phyloP scores from a whole-genome alignment of 2,329 filamentous ascomycete species.

The Diplodia seriata region DNA sequence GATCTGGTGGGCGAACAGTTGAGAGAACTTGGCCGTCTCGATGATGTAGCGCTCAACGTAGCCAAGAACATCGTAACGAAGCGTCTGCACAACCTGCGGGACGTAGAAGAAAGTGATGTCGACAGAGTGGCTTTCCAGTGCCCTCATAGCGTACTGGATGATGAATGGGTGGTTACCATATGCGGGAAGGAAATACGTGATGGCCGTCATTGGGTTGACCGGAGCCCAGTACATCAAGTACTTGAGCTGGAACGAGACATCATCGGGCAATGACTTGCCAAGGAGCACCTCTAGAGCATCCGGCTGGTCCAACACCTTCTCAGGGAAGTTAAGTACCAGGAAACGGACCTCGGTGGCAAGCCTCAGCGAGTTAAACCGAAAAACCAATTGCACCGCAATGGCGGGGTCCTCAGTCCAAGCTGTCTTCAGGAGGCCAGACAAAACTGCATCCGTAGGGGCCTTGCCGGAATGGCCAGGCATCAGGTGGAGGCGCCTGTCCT shows the following conservation, averaged over 20 bases:
- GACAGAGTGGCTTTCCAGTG: conserved; percentile 91
- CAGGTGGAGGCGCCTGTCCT: conserved; percentile 63
- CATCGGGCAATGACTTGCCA: conserved; percentile 74
- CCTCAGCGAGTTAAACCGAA: conserved; percentile 77
- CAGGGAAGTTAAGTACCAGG: conserved; percentile 81
- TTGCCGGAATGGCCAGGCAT: conserved; percentile 54
- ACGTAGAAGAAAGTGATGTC: conserved; percentile 99
- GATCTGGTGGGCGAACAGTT: conserved; percentile 97
- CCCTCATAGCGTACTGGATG: conserved; percentile 95
- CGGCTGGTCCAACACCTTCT: conserved; percentile 80
- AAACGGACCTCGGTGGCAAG: conserved; percentile 78
- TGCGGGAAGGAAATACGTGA: conserved; percentile 89
- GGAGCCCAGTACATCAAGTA: conserved; percentile 93
- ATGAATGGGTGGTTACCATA: conserved; percentile 93
- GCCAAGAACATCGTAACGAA: conserved; percentile 90
- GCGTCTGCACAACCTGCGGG: conserved; percentile 93
- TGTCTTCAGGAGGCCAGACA: conserved; percentile 72
- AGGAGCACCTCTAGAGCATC: conserved; percentile 85
- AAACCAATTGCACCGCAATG: conserved; percentile 83
- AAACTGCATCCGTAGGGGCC: conserved; percentile 53
- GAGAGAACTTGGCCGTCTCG: conserved; percentile 96
- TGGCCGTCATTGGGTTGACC: conserved; percentile 89
- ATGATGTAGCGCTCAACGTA: conserved; percentile 97
- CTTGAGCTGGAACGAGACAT: conserved; percentile 86
- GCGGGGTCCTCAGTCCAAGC: conserved; percentile 88